Percentiles rank a stretch among this genome's conserved stretches.
Evolutionary conservation across 164 flowering plant genomes (phyloP).

Genomic region (Vitis rupestris): DNA sequence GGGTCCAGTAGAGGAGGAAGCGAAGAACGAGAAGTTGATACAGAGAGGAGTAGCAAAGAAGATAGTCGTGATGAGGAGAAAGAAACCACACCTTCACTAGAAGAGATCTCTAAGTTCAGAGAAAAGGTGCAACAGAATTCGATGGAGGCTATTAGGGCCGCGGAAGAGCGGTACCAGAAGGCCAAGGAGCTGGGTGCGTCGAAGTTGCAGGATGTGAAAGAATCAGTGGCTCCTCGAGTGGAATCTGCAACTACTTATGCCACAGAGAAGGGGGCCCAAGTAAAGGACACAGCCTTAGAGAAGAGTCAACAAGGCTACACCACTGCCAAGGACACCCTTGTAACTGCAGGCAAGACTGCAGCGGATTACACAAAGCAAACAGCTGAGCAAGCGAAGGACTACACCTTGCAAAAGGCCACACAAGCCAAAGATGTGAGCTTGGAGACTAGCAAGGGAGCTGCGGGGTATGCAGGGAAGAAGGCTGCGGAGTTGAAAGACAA

Average conservation of each 20-base stretch:
- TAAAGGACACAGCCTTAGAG: slow-evolving; percentile 23
- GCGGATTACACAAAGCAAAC: slow-evolving; percentile 18
- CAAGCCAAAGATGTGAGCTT: slow-evolving; percentile 35
- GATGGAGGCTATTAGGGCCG: slow-evolving; percentile 42
- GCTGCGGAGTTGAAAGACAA: slow-evolving; percentile 41
- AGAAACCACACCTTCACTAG: slow-evolving; percentile 24
- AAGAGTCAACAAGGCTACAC: neutral
- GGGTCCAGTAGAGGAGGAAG: neutral
- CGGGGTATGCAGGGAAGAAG: slow-evolving; percentile 33
- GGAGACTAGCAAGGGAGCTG: slow-evolving; percentile 34
- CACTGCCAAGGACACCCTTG: slow-evolving; percentile 21
- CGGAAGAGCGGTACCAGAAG: slow-evolving; percentile 44
- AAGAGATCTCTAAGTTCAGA: slow-evolving; percentile 43
- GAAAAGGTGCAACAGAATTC: slow-evolving; percentile 58
- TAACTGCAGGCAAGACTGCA: slow-evolving; percentile 24
- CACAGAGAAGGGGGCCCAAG: slow-evolving; percentile 20
- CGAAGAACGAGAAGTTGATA: neutral
- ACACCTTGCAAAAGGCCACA: slow-evolving; percentile 21
- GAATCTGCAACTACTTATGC: slow-evolving; percentile 15
- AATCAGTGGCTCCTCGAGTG: slow-evolving; percentile 13
- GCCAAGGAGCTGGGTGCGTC: slow-evolving; percentile 2
- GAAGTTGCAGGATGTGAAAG: neutral
- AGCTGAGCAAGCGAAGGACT: slow-evolving; percentile 24
- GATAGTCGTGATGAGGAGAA: neutral
- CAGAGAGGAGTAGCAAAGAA: neutral